Conservation (phyloP, 352 stramenopile species). For the Phytophthora vignae region DNA sequence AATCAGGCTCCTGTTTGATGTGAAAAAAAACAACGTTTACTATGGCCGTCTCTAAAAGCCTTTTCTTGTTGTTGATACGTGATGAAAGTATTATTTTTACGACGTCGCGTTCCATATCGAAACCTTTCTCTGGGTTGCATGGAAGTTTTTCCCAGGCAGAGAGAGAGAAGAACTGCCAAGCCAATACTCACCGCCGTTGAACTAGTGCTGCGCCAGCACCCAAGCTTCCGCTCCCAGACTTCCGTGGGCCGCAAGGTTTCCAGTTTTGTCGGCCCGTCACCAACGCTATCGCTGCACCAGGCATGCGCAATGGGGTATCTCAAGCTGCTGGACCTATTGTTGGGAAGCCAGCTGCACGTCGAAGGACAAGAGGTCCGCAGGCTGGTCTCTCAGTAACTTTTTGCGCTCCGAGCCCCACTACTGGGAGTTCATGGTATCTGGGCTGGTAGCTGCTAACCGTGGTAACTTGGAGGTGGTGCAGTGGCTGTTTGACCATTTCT, state of each 20-base stretch:
- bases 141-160: not conserved
- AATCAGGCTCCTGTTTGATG: not conserved
- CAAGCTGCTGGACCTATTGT: not conserved
- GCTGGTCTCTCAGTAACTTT: not conserved
- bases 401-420: not conserved
- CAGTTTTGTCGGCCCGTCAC: not conserved
- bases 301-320: not conserved
- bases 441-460: not conserved
- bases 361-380: not conserved
- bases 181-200: not conserved
- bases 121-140: not conserved
- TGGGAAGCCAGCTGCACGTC: not conserved
- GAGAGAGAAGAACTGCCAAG: not conserved
- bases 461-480: not conserved
- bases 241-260: not conserved
- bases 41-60: not conserved
- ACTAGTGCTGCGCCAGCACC: not conserved
- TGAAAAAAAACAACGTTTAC: not conserved
- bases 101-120: not conserved
- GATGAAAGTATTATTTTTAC: no score
- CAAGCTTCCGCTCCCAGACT: not conserved
- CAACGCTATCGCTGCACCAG: not conserved
- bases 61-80: no score
- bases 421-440: not conserved
- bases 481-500: not conserved